Percentiles rank a stretch among this genome's conserved stretches.
Conservation (phyloP, 495 filamentous ascomycete genomes). For the Neurospora sublineolata region DNA sequence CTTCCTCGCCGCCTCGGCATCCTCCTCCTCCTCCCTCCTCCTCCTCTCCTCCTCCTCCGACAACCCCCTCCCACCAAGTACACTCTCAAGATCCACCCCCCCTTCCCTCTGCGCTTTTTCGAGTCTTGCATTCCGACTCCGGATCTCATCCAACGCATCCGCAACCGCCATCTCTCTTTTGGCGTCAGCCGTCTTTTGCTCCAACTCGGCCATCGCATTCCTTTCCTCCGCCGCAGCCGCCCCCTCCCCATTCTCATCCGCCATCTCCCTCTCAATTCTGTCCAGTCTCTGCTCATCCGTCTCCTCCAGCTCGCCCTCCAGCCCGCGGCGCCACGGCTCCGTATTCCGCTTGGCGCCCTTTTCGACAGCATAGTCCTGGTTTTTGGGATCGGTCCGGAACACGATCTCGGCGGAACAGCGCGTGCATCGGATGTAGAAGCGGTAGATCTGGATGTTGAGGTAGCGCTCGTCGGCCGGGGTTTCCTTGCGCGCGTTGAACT, state of each 20-base stretch:
- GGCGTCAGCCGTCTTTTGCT: constrained; percentile 80
- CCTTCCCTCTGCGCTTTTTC: constrained; percentile 56
- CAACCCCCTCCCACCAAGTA: constrained; percentile 19
- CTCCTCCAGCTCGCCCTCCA: constrained; percentile 44
- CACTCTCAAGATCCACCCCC: constrained; percentile 35
- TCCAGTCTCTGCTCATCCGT: constrained; percentile 85
- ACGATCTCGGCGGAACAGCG: constrained; percentile 82
- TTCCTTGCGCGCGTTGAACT: constrained; percentile 96
- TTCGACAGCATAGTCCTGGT: constrained; percentile 70
- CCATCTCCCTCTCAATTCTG: constrained; percentile 62
- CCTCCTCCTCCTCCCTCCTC: constrained; percentile 61
- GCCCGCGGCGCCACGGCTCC: constrained; percentile 71
- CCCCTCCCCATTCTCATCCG: constrained; percentile 42
- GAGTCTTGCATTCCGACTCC: constrained; percentile 77
- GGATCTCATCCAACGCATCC: constrained; percentile 90
- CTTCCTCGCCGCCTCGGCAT: constrained; percentile 69
- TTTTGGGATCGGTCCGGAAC: constrained; percentile 90
- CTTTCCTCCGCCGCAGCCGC: constrained; percentile 47
- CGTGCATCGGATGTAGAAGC: constrained; percentile 94
- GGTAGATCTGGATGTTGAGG: constrained; percentile 74
- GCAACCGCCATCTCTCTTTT: constrained; percentile 95
- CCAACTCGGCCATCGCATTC: constrained; percentile 80
- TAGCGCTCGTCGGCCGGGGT: constrained; percentile 79
- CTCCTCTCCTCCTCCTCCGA: constrained; percentile 42
- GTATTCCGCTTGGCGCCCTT: constrained; percentile 82